Evolutionary conservation across 768 basidiomycete species (phyloP).

Genomic region (Termitomyces sp.): DNA sequence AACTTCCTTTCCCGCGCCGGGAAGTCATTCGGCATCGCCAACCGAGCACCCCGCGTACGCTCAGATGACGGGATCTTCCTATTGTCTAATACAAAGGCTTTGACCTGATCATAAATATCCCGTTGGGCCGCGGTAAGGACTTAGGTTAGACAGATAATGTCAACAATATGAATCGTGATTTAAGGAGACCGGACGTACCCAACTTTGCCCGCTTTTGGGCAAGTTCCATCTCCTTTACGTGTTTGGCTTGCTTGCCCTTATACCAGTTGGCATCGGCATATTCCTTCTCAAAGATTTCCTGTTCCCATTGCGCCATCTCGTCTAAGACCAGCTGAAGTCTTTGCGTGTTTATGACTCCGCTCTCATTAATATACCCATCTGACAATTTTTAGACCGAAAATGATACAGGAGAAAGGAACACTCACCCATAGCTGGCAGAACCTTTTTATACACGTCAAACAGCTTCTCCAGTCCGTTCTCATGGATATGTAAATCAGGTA

Average conservation of each 20-base stretch:
- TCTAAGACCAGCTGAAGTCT: conserved; percentile 84
- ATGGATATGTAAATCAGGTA: conserved; percentile 96
- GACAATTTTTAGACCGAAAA: not conserved
- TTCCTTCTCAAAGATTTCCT: conserved; percentile 88
- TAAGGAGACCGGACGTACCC: conserved; percentile 38
- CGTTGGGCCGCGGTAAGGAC: conserved; percentile 75
- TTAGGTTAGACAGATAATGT: conserved; percentile 9
- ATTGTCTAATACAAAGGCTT: conserved; percentile 61
- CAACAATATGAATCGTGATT: not conserved
- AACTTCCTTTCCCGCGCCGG: conserved; percentile 78
- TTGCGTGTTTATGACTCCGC: conserved; percentile 72
- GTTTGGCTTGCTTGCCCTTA: conserved; percentile 86
- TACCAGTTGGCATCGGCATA: conserved; percentile 89
- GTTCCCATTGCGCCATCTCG: conserved; percentile 85
- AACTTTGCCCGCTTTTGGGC: conserved; percentile 53
- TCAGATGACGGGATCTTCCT: conserved; percentile 24
- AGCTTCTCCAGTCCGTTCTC: conserved; percentile 92
- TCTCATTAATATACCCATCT: conserved; percentile 95
- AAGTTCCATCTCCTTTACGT: conserved; percentile 58
- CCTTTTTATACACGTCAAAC: conserved; percentile 94
- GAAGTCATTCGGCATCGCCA: conserved; percentile 75
- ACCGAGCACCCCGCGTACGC: conserved; percentile 30
- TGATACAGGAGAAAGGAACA: not conserved
- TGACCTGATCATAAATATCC: conserved; percentile 73
- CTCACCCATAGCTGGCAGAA: conserved; percentile 71